Evolutionary conservation across 352 stramenopile species (phyloP).

Genomic region (Globisporangium cylindrosporum): DNA sequence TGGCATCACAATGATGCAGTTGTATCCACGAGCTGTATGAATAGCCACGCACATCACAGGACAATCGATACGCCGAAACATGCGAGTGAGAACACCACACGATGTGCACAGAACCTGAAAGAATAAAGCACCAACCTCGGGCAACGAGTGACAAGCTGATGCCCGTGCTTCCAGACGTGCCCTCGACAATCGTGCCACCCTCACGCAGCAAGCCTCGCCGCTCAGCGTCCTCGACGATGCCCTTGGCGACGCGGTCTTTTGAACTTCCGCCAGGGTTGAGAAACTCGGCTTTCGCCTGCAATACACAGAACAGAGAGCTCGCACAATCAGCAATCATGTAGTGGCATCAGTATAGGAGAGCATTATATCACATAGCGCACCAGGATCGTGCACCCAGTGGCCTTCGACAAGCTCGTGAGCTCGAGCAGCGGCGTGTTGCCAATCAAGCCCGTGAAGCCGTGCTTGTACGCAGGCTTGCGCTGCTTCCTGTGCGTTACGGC

Average conservation of each 20-base stretch:
- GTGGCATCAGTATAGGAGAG: neutral
- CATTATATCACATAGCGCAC: constrained; percentile 23
- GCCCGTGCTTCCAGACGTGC: constrained; percentile 96
- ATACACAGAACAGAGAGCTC: neutral
- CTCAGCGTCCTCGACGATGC: constrained; percentile 95
- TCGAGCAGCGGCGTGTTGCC: constrained; percentile 93
- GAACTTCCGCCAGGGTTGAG: constrained; percentile 97
- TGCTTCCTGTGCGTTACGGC: constrained; percentile 17
- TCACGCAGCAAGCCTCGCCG: constrained; percentile 75
- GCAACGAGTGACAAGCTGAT: constrained; percentile 96
- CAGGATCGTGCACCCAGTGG: constrained; percentile 89
- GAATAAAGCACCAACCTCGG: constrained; percentile 36
- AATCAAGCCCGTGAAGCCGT: constrained; percentile 87
- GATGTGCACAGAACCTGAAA: neutral
- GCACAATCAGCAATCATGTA: constrained; percentile 1
- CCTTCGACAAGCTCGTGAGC: constrained; percentile 86
- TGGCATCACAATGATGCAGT: constrained; percentile 96
- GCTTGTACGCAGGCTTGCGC: constrained; percentile 24
- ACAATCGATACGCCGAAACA: neutral
- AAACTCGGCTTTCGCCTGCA: constrained; percentile 93
- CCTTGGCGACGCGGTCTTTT: constrained; percentile 96
- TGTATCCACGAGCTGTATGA: constrained; percentile 86
- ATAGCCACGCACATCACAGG: constrained; percentile 3
- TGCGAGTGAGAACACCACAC: neutral
- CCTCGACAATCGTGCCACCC: constrained; percentile 95